phyloP scores from a whole-genome alignment of 1,139 yeast species.

The Zygoascus hellenicus region DNA sequence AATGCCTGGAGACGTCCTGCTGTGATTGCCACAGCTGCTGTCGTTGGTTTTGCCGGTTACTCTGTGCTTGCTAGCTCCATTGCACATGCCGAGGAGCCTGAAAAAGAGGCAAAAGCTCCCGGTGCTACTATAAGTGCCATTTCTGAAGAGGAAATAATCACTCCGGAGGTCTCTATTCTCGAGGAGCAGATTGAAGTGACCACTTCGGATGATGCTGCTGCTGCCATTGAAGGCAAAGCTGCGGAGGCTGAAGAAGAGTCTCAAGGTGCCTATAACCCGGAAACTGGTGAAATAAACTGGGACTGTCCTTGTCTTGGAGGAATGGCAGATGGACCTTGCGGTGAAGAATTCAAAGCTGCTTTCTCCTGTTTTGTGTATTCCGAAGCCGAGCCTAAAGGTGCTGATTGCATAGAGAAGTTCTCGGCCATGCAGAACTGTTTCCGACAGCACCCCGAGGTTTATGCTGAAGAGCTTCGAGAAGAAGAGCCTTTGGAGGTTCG shows the following conservation, averaged over 20 bases:
- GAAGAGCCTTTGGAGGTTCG: constrained; percentile 31
- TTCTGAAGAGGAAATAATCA: constrained; percentile 44
- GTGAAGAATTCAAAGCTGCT: constrained; percentile 94
- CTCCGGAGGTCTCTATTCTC: constrained; percentile 12
- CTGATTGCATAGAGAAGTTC: constrained; percentile 91
- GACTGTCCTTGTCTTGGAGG: constrained; percentile 99
- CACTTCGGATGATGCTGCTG: constrained; percentile 8
- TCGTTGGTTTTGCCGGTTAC: constrained; percentile 55
- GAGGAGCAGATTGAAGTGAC: neutral
- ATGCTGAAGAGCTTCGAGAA: constrained; percentile 82
- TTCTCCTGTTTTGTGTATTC: constrained; percentile 95
- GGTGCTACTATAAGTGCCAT: constrained; percentile 65
- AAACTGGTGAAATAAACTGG: constrained; percentile 99
- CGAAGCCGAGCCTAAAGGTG: constrained; percentile 93
- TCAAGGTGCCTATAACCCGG: constrained; percentile 84
- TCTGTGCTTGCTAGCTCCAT: constrained; percentile 56
- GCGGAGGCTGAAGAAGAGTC: constrained; percentile 19
- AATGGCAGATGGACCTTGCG: constrained; percentile 98
- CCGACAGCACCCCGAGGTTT: constrained; percentile 87
- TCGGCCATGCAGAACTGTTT: constrained; percentile 92
- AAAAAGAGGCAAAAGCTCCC: no score
- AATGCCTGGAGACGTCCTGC: constrained; percentile 6
- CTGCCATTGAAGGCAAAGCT: constrained; percentile 9
- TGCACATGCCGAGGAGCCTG: constrained; percentile 38
- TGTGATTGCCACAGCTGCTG: constrained; percentile 21